Conservation (phyloP, 306 rosid genomes). For the Dalbergia cultrata region DNA sequence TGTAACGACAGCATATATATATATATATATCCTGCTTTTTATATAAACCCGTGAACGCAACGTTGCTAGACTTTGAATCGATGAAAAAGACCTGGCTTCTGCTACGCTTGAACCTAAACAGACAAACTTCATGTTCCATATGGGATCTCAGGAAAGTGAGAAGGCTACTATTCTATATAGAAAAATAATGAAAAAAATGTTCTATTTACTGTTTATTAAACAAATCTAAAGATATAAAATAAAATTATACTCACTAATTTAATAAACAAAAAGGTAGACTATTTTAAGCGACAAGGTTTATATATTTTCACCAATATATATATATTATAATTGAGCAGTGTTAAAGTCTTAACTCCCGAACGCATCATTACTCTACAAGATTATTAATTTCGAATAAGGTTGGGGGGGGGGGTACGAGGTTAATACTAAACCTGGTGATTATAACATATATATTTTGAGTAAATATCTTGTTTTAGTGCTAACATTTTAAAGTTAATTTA, state of each 20-base stretch:
- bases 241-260: not conserved
- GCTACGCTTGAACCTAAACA: slow-evolving; percentile 2
- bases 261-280: not conserved
- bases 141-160: not conserved
- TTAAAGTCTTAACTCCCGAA: not conserved
- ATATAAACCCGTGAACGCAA: slow-evolving; percentile 47
- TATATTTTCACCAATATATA: not conserved
- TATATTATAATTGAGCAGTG: not conserved
- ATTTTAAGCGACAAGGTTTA: not conserved
- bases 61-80: slow-evolving; percentile 25
- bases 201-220: not conserved
- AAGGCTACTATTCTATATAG: not conserved
- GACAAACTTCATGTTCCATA: not conserved
- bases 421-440: too few species aligned
- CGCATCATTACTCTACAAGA: not conserved
- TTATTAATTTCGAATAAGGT: too few species aligned
- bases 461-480: too few species aligned
- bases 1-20: not conserved
- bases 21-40: not conserved
- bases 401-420: too few species aligned
- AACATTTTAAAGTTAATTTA: too few species aligned
- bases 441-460: too few species aligned
- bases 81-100: not conserved
- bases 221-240: not conserved
- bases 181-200: not conserved